Base-by-base conservation (phyloP, 306 rosid species). In the Carpinus viminea region DNA sequence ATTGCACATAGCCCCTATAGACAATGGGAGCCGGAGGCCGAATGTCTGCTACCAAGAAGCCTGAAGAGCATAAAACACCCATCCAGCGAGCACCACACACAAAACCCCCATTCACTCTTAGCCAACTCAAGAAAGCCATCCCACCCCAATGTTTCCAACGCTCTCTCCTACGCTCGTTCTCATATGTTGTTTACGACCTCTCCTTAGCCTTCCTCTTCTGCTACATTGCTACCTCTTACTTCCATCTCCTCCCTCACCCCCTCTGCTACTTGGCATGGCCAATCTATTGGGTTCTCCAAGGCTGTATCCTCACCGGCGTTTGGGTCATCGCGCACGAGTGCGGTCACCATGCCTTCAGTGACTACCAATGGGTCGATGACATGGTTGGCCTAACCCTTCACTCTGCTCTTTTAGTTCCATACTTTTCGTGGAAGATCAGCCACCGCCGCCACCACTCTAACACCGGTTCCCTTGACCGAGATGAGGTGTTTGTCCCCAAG, bases 271-370 rank as follows among this genome's bases (percentile, higher is more conserved):
- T 89, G 16, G 85, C 83, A 9, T 89, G 98, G 94, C 93, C 96
- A 0, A 56, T 88, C 47, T 93, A 89, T 53, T 91, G 96, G 94
- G 18, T 74, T 18, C 46, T 82, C 76, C 92, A 91, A 74, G 96
- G 98, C 70, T 81, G 93, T 70, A 53, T 82, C 65, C 82, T 83
- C 78, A 91, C 94, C 4, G 94, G 90, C 2, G 82, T 88, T 16
- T 91, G 96, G 96, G 93, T 89, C 73, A 85, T 91, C 36, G 96
- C 98, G 24, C 98, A 93, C 16, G 98, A 93, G 73, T 93, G 96
- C 73, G 94, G 96, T 16, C 98, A 91, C 83, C 94, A 89, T 55
- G 98, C 96, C 73, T 93, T 93, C 34, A 88, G 96, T 57, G 87
- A 89, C 20, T 83, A 88, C 81, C 96, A 89, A 55, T 59, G 62